Evolutionary conservation across 2,329 filamentous ascomycete genomes (phyloP).

Genomic region (Diatrype stigma): DNA sequence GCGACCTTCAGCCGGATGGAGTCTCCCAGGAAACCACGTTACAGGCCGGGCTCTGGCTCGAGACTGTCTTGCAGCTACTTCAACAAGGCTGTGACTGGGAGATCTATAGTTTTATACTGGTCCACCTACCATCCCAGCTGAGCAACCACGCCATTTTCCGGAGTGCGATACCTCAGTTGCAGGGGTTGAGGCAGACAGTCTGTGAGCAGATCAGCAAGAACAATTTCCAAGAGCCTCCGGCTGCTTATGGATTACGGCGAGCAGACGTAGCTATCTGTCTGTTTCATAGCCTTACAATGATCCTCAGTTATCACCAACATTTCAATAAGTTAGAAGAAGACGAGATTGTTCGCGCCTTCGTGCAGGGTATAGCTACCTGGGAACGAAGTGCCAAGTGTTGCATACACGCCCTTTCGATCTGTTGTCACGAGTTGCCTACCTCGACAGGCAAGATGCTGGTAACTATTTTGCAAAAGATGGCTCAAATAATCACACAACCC

Average conservation of each 20-base stretch:
- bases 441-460: slow-evolving; percentile 83
- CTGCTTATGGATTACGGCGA: slow-evolving; percentile 73
- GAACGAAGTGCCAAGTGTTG: slow-evolving; percentile 87
- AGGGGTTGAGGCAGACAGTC: slow-evolving; percentile 67
- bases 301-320: slow-evolving; percentile 84
- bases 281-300: slow-evolving; percentile 79
- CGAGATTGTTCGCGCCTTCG: slow-evolving; percentile 81
- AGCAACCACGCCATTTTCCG: slow-evolving; percentile 85
- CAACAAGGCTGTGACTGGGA: slow-evolving; percentile 81
- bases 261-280: slow-evolving; percentile 86
- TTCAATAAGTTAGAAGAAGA: slow-evolving; percentile 84
- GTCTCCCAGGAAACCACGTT: slow-evolving; percentile 38
- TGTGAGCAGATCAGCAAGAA: slow-evolving; percentile 80
- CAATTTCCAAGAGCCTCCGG: slow-evolving; percentile 76
- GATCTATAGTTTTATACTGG: slow-evolving; percentile 83
- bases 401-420: slow-evolving; percentile 91
- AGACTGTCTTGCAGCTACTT: slow-evolving; percentile 69
- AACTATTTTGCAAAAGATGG: slow-evolving; percentile 86
- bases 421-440: slow-evolving; percentile 87
- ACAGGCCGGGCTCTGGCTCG: slow-evolving; percentile 68
- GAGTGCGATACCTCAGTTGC: slow-evolving; percentile 68
- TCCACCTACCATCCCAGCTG: slow-evolving; percentile 81
- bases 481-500: slow-evolving; percentile 90
- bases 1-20: slow-evolving; percentile 12
- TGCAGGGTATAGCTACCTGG: slow-evolving; percentile 77